Evolutionary conservation across 257 asterid genomes (phyloP).

Genomic region (Rubia yunnanensis): DNA sequence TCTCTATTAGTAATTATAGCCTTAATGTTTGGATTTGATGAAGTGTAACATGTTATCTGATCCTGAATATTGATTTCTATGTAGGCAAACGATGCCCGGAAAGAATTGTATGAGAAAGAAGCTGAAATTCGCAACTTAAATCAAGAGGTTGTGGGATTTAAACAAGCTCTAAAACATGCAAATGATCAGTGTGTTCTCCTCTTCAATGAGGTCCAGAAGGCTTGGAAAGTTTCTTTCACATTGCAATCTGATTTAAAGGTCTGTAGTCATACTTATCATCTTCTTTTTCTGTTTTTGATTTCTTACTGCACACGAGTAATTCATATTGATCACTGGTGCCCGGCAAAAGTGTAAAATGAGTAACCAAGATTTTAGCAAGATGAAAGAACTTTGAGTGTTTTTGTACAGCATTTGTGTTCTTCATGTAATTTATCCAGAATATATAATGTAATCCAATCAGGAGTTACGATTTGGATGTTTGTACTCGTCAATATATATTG

Average conservation of each 20-base stretch:
- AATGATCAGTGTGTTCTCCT: constrained; percentile 89
- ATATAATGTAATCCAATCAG: background rate
- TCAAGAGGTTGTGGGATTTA: constrained; percentile 49
- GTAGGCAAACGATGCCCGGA: constrained; percentile 94
- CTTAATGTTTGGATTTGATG: background rate
- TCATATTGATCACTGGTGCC: background rate
- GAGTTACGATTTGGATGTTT: background rate
- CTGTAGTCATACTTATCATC: constrained; percentile 10
- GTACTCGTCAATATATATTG: background rate
- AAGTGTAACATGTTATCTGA: background rate
- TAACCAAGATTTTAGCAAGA: background rate
- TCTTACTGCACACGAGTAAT: background rate
- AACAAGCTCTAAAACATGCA: constrained; percentile 66
- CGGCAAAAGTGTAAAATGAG: background rate
- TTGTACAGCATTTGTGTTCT: background rate
- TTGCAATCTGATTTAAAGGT: constrained; percentile 97
- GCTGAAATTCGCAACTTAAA: constrained; percentile 64
- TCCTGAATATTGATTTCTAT: constrained; percentile 12
- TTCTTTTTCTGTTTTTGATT: background rate
- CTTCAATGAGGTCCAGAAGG: constrained; percentile 95
- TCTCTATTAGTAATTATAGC: background rate
- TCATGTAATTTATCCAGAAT: background rate
- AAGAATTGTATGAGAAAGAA: constrained; percentile 83
- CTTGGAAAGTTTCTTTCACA: constrained; percentile 88
- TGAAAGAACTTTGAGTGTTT: background rate